Evolutionary conservation across 2,329 filamentous ascomycete genomes (phyloP), one percentile per base, ranked within the genome.

Genomic region (Coniochaeta prunicola): DNA sequence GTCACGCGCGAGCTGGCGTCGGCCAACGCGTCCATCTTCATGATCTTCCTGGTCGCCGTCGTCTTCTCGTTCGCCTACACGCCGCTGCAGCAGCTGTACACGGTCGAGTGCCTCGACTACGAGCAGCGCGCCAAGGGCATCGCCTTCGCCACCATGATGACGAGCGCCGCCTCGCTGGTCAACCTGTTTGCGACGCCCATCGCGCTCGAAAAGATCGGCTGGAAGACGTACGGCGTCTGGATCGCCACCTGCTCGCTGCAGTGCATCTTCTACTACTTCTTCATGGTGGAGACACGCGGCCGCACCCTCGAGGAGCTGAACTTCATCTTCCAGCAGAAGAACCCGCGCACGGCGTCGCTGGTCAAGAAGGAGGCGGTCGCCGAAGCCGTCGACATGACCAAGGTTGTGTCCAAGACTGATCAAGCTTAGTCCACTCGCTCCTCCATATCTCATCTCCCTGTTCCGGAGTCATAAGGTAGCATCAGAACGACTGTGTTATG

Each of bases 31-130:
- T 77, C 75, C 4, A 68, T 80, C 45, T 75, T 76, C 3, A 75
- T 75, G 21, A 79, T 79, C 68, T 79, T 79, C 64, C 66, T 80
- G 17, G 79, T 80, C 71, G 78, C 79, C 65, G 66, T 78, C 30
- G 68, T 78, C 59, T 80, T 77, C 67, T 78, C 77, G 3, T 79
- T 80, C 62, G 77, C 76, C 42, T 79, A 79, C 64, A 80, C 77
- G 1, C 77, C 78, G 1, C 73, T 80, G 13, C 77, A 80, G 61
- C 76, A 73, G 59, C 74, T 78, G 48, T 73, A 79, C 42, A 76
- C 77, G 1, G 73, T 75, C 30, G 77, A 80, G 61, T 75, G 76
- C 3, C 70, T 80, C 33, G 77, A 78, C 64, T 80, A 76, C 1
- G 78, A 77, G 4, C 77, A 71, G 38, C 74, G 77, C 57, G 75